Evolutionary conservation across 2,329 filamentous ascomycete genomes (phyloP).

Genomic region (Aspergillus novoparasiticus): DNA sequence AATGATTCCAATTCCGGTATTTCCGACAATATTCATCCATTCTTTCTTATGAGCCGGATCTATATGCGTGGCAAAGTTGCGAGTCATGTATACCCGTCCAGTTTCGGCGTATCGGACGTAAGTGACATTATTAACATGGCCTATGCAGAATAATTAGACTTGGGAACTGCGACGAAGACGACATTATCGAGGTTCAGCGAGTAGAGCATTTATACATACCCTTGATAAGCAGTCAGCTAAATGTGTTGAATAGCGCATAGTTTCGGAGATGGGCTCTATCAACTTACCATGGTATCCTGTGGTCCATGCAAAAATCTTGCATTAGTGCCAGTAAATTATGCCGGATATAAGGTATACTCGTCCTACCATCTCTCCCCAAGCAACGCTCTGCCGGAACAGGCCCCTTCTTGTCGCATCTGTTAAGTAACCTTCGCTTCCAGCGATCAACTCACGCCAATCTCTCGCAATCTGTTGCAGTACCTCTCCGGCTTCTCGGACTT

Average conservation of each 20-base stretch:
- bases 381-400: slow-evolving; percentile 67
- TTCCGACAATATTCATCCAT: slow-evolving; percentile 72
- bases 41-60: slow-evolving; percentile 62
- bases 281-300: slow-evolving; percentile 51
- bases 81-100: slow-evolving; percentile 75
- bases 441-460: slow-evolving; percentile 73
- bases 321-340: slow-evolving; percentile 20
- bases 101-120: slow-evolving; percentile 85
- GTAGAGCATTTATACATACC: slow-evolving; percentile 24
- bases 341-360: not conserved
- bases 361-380: slow-evolving; percentile 82
- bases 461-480: slow-evolving; percentile 63
- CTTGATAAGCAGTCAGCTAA: slow-evolving; percentile 18
- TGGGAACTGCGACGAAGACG: not conserved
- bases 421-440: slow-evolving; percentile 75
- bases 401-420: slow-evolving; percentile 64
- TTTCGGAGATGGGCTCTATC: not conserved
- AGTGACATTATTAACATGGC: slow-evolving; percentile 84
- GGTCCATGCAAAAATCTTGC: slow-evolving; percentile 8
- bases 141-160: slow-evolving; percentile 39
- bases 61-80: slow-evolving; percentile 66
- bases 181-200: not conserved
- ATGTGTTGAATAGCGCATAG: not conserved
- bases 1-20: slow-evolving; percentile 71
- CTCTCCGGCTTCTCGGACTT: slow-evolving; percentile 59